Base-by-base conservation (phyloP, 2,329 filamentous ascomycete species). In the Aspergillus brunneoviolaceus region DNA sequence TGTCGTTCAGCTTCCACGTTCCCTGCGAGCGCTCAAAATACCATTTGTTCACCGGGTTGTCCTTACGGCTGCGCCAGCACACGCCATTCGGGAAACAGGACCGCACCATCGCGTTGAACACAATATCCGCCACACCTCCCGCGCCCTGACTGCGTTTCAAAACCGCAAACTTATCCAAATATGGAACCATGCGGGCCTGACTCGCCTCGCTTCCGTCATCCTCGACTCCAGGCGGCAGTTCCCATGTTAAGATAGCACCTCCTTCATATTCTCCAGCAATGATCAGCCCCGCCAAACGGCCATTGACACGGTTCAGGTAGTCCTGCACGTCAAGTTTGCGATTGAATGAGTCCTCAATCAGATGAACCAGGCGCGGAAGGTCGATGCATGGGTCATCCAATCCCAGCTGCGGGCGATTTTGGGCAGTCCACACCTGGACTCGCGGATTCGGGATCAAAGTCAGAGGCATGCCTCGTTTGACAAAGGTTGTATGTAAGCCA, bases 11-110 rank as follows among this genome's bases (percentile, higher is more conserved):
- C 77, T 96, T 95, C 83, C 88, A 90, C 2, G 88, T 93, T 0
- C 95, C 95, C 51, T 85, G 80, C 2, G 91, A 91, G 51, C 95
- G 84, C 77, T 99, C 95, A 77, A 98, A 97, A 75, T 99, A 99
- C 95, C 95, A 99, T 74, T 97, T 97, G 73, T 99, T 99, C 4
- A 99, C 95, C 0, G 93, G 94, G 71, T 99, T 98, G 72, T 93
- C 87, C 70, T 89, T 89, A 55, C 95, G 83, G 72, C 91, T 96
- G 59, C 93, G 84, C 95, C 95, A 99, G 71, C 93, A 96, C 1
- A 98, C 90, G 1, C 95, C 95, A 2, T 86, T 77, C 0, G 93
- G 93, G 67, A 98, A 96, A 69, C 93, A 96, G 21, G 89, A 87
- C 29, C 90, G 85, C 5, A 96, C 91, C 90, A 99, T 96, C 35